These are phyloP conservation scores for Cymbopogon citratus DNA, from an alignment of 176 grass and related monocot genomes.

Conservation along the genomic window DNA sequence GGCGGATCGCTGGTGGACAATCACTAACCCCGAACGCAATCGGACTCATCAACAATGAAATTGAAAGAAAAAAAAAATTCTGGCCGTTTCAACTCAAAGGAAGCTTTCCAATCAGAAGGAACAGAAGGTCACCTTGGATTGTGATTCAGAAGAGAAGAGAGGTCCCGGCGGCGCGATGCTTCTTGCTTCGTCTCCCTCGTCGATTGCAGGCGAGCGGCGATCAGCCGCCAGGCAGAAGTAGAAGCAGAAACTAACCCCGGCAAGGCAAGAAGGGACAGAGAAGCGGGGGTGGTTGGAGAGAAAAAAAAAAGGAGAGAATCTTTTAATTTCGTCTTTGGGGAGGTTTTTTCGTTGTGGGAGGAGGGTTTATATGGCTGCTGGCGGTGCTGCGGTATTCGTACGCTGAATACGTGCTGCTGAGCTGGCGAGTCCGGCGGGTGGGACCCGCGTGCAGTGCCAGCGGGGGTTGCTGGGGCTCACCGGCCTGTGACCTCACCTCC, in stretches of 20 bases:
- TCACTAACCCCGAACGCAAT: not conserved
- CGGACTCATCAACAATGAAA: not conserved
- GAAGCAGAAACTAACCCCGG: not conserved
- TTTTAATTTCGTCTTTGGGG: conserved; percentile 6
- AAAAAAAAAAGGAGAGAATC: not conserved
- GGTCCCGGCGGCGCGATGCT: not conserved
- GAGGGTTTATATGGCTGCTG: conserved; percentile 32
- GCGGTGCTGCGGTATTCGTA: not conserved
- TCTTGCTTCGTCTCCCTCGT: not conserved
- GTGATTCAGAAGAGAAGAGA: not conserved
- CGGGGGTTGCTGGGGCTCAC: conserved; percentile 9
- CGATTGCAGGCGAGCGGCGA: not conserved
- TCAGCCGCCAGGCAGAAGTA: not conserved
- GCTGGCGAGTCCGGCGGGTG: conserved; percentile 4
- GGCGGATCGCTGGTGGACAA: not conserved
- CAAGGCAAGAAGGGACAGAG: not conserved
- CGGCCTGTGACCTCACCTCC: not conserved
- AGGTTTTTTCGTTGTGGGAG: conserved; percentile 6
- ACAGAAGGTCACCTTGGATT: conserved; percentile 3
- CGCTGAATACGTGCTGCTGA: conserved; percentile 26
- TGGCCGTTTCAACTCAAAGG: not conserved
- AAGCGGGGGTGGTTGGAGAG: not conserved
- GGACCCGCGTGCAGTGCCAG: conserved; percentile 14
- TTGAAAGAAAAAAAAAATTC: not conserved
- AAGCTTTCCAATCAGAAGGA: not conserved